Percentiles rank a stretch among this genome's conserved stretches.
phyloP scores from a whole-genome alignment of 192 early-diverging fungal species.

The Umbelopsis sp. region DNA sequence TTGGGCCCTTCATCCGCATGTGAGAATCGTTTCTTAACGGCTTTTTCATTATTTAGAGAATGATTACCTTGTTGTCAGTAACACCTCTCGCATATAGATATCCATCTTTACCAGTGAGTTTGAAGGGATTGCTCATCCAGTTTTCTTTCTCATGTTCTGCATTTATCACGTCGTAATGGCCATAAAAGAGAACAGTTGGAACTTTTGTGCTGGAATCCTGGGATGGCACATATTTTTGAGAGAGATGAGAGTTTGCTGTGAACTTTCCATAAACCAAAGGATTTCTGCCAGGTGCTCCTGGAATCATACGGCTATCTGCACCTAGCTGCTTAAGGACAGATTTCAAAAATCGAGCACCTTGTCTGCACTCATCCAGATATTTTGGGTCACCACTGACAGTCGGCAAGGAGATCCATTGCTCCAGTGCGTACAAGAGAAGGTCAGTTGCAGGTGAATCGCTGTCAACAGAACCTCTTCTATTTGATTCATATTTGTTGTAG shows the following conservation, averaged over 20 bases:
- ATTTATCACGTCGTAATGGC: constrained; percentile 83
- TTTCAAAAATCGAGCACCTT: constrained; percentile 73
- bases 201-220: constrained; percentile 21
- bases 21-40: background rate
- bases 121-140: constrained; percentile 70
- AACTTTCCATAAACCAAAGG: constrained; percentile 73
- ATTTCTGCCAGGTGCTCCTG: constrained; percentile 61
- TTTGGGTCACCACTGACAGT: constrained; percentile 70
- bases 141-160: constrained; percentile 57
- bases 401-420: constrained; percentile 67
- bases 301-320: constrained; percentile 57
- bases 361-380: constrained; percentile 69
- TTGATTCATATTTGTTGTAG: constrained; percentile 11
- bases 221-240: constrained; percentile 10
- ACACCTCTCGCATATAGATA: constrained; percentile 78
- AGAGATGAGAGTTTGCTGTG: constrained; percentile 39
- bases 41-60: background rate
- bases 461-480: constrained; percentile 18
- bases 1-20: constrained; percentile 51
- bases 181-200: constrained; percentile 70
- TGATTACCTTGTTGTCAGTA: constrained; percentile 68
- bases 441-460: constrained; percentile 16
- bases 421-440: constrained; percentile 61
- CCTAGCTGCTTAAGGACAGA: constrained; percentile 68
- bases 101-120: constrained; percentile 64